A percentile compares a stretch with the other conserved stretches of the same genome.
phyloP scores from a whole-genome alignment of 2,329 filamentous ascomycete genomes.

The Cercospora sojina region DNA sequence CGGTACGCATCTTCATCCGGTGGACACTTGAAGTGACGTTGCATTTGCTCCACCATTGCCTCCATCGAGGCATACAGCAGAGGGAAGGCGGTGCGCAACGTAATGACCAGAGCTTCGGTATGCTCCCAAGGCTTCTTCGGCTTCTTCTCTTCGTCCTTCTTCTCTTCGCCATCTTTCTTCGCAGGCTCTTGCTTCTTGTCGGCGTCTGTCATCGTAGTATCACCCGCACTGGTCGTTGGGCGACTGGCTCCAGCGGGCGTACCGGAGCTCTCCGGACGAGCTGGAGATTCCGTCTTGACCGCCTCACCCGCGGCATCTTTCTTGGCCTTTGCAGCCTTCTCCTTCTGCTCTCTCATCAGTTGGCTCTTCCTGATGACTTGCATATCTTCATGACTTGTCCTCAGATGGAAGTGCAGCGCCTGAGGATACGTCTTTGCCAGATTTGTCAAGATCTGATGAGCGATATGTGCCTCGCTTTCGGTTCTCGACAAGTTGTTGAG shows the following conservation, averaged over 20 bases:
- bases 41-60: slow-evolving; percentile 98
- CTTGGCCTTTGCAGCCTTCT: slow-evolving; percentile 51
- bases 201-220: slow-evolving; percentile 32
- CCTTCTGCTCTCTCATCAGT: slow-evolving; percentile 53
- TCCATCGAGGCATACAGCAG: slow-evolving; percentile 97
- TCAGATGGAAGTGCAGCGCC: slow-evolving; percentile 87
- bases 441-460: slow-evolving; percentile 82
- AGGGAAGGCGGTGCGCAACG: slow-evolving; percentile 95
- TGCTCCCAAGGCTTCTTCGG: slow-evolving; percentile 90
- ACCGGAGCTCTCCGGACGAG: slow-evolving; percentile 39
- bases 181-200: slow-evolving; percentile 42
- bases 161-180: slow-evolving; percentile 39
- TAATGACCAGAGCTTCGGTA: slow-evolving; percentile 91
- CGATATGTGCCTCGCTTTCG: slow-evolving; percentile 77
- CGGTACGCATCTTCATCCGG: slow-evolving; percentile 97
- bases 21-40: slow-evolving; percentile 98
- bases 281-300: slow-evolving; percentile 39
- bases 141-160: slow-evolving; percentile 45
- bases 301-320: slow-evolving; percentile 58
- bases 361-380: slow-evolving; percentile 85
- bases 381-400: slow-evolving; percentile 94
- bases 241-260: slow-evolving; percentile 31
- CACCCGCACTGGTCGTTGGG: slow-evolving; percentile 46
- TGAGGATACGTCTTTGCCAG: slow-evolving; percentile 96
- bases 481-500: slow-evolving; percentile 80